Conservation (phyloP, 164 flowering plant genomes). For the Hamamelis virginiana region DNA sequence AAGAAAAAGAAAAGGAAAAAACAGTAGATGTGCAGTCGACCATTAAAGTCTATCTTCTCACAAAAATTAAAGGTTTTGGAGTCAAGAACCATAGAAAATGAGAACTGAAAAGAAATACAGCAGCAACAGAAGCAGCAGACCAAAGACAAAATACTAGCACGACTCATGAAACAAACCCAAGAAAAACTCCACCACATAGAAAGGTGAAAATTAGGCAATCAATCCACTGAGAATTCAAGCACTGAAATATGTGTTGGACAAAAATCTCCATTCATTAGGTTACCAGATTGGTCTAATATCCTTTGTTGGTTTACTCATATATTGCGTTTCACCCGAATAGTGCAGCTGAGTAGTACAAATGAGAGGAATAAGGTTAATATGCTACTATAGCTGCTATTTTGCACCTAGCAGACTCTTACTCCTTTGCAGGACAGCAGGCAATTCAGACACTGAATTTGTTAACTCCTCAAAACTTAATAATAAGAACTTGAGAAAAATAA, state of each 20-base stretch:
- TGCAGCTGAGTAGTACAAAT: neutral
- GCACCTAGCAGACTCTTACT: too few relatives aligned
- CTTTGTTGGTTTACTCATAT: neutral
- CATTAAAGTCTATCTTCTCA: neutral
- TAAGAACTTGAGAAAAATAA: too few relatives aligned
- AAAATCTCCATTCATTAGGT: neutral
- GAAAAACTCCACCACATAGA: neutral
- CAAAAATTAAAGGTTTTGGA: neutral
- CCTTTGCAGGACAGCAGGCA: too few relatives aligned
- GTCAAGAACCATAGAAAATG: neutral
- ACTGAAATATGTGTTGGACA: neutral
- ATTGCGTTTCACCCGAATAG: neutral
- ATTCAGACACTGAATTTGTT: too few relatives aligned
- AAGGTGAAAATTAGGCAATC: neutral
- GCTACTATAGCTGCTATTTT: neutral
- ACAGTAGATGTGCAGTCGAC: neutral
- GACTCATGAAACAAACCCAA: neutral
- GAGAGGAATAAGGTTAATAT: neutral
- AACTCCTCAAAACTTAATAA: too few relatives aligned
- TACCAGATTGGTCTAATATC: neutral
- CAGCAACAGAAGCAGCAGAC: neutral
- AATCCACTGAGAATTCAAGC: neutral
- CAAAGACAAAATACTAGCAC: neutral
- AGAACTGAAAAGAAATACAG: neutral
- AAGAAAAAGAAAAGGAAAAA: neutral